Evolutionary conservation across 108 stramenopile species (phyloP), one percentile per base, ranked within the genome.

Genomic region (Schizochytrium sp.): DNA sequence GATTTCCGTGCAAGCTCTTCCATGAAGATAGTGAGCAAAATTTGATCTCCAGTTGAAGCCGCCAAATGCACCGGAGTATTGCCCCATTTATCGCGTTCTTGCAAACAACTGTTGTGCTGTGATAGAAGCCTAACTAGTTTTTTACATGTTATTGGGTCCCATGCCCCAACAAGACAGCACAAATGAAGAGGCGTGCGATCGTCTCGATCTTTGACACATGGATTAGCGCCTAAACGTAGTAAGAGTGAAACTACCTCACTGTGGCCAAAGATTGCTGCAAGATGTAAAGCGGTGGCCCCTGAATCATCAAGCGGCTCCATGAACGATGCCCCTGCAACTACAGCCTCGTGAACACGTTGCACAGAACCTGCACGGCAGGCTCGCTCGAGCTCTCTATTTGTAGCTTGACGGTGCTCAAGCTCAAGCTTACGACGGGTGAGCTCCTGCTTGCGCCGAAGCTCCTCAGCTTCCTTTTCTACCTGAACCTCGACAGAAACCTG

Each of bases 201-300:
- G 50, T 83, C 76, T n/a, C 53, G 2, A 42, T 83, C 76, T 10
- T 83, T 83, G 0, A 49, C 53, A 53, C 76, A 55, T 13, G 76
- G 53, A 83, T 42, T 28, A 40, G 76, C 76, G 8, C 76, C 76
- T n/a, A 83, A 53, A 55, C 76, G 76, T 5, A 83, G 13, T 13
- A 83, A 53, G 15, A 83, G 76, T n/a, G 47, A 55, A 28, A 83
- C 76, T 1, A 83, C 76, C 13, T 83, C 76, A 0, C 50, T 55
- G 76, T 83, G 76, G 10, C 76, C 76, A 83, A 83, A 83, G 47
- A 83, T 49, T 7, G 76, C 76, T 5, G 76, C 76, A 47, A 83
- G 47, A 42, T 83, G 76, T 13, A 83, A 40, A n/a, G 76, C 76
- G 15, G 76, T 83, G 0, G 76, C 76, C n/a, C 76, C 76, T 5